Conservation (phyloP, 257 asterid species). For the Fraxinus quadrangulata region DNA sequence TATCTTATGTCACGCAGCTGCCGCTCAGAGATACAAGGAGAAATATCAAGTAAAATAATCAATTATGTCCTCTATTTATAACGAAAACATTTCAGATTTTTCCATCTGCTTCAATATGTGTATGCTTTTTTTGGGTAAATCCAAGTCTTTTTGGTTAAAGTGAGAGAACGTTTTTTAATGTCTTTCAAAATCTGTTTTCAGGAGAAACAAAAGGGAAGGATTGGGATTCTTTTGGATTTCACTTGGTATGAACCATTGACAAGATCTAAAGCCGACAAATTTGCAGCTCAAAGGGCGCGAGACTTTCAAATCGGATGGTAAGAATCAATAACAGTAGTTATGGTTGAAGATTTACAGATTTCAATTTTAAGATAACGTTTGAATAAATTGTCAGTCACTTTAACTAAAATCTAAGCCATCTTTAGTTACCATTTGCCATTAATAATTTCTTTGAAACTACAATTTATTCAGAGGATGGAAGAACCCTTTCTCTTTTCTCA, state of each 20-base stretch:
- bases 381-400: neutral
- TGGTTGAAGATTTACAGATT: neutral
- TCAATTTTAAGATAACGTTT: neutral
- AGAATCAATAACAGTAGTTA: neutral
- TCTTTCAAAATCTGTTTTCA: constrained; percentile 27
- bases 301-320: constrained; percentile 97
- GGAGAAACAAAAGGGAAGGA: constrained; percentile 73
- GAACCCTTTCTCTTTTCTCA: neutral
- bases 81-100: neutral
- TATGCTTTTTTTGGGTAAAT: neutral
- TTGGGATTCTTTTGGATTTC: constrained; percentile 83
- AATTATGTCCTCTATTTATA: too few relatives aligned
- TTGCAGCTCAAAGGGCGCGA: constrained; percentile 89
- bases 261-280: constrained; percentile 54
- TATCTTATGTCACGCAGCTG: constrained; percentile 70
- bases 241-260: constrained; percentile 89
- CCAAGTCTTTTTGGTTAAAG: neutral
- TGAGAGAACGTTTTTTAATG: neutral
- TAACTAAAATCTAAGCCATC: neutral
- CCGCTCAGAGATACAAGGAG: constrained; percentile 63
- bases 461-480: neutral
- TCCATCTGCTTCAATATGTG: neutral
- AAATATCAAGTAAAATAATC: constrained; percentile 60
- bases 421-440: neutral
- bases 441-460: too few relatives aligned